These are phyloP conservation scores for Aspergillus clavatus DNA, from an alignment of 2,329 filamentous ascomycete species.

Conservation along the genomic window DNA sequence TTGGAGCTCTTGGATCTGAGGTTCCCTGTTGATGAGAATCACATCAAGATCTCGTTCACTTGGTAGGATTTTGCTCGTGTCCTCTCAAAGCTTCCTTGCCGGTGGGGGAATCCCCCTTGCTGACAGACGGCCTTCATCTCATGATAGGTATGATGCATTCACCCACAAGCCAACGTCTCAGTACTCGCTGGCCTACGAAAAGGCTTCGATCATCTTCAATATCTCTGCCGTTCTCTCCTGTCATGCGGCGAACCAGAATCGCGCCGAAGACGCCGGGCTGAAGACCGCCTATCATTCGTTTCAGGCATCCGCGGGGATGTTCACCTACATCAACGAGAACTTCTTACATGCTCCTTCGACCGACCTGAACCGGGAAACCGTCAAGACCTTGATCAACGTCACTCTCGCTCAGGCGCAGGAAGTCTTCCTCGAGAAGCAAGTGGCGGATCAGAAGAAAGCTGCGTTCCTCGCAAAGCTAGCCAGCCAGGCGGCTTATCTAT, in stretches of 20 bases:
- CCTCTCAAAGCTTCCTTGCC: not conserved
- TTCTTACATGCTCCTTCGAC: conserved; percentile 94
- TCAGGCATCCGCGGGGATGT: conserved; percentile 97
- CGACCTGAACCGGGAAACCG: conserved; percentile 91
- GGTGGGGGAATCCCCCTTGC: not conserved
- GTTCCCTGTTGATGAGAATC: conserved; percentile 96
- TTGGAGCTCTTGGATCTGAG: conserved; percentile 88
- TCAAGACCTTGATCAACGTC: conserved; percentile 87
- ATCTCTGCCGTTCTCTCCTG: conserved; percentile 96
- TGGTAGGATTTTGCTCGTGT: conserved; percentile 58
- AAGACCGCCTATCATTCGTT: conserved; percentile 98
- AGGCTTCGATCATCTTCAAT: conserved; percentile 99
- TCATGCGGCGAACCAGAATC: conserved; percentile 87
- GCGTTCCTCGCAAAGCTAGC: conserved; percentile 88
- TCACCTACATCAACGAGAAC: conserved; percentile 99
- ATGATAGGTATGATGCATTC: conserved; percentile 90
- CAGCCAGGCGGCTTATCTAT: conserved; percentile 83
- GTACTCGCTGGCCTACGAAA: conserved; percentile 95
- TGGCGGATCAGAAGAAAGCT: conserved; percentile 86
- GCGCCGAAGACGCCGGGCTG: conserved; percentile 84
- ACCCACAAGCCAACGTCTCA: conserved; percentile 96
- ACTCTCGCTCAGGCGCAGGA: conserved; percentile 96
- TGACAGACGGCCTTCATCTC: conserved; percentile 3
- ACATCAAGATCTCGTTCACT: conserved; percentile 98
- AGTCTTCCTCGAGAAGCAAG: conserved; percentile 94